Evolutionary conservation across 2,329 filamentous ascomycete species (phyloP), one percentile per base, ranked within the genome.

Genomic region (Ambrosiella beaveri): DNA sequence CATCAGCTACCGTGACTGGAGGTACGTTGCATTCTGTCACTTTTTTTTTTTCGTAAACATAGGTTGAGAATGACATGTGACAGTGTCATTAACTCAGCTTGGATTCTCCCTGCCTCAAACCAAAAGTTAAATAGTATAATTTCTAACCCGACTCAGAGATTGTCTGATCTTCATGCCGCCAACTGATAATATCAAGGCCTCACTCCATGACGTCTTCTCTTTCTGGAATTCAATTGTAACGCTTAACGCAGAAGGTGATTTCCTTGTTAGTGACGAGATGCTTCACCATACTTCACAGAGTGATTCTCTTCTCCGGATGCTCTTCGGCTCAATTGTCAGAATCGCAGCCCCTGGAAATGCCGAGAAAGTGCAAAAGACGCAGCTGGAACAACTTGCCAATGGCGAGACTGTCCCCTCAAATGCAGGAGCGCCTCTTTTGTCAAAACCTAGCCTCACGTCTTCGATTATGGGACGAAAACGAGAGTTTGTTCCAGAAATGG

Each of bases 1-100:
- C 62, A 95, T 97, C 64, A 89, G 78, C 62, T 97, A 95, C 71
- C 83, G 88, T 63, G 93, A 98, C 77, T 97, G 93, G 93, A 84
- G 91, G 91, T 96, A 81, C 71, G 27, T 27, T 27, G 27, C 27
- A 27, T 27, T 27, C 27, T 27, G 5, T 27, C 27, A 27, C 27
- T 27, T 27, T 27, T 27, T 19, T 19, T 27, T 27, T 27, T 27
- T 27, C 27, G 27, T 27, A 27, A 27, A 27, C 19, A 55, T 44
- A 19, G 7, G 38, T 12, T 38, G 19, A 55, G 44, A 55, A 37
- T 44, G 53, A 19, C 38, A 36, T 55, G 47, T 51, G 47, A 51
- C 35, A 51, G 17, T 51, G 47, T 19, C 27, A 19, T 9, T 17
- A 47, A 13, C 19, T 13, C 6, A 47, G n/a, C n/a, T 47, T 15